Evolutionary conservation across 805 yeast genomes (phyloP), one percentile per base, ranked within the genome.

Genomic region (Ogataea haglerorum): DNA sequence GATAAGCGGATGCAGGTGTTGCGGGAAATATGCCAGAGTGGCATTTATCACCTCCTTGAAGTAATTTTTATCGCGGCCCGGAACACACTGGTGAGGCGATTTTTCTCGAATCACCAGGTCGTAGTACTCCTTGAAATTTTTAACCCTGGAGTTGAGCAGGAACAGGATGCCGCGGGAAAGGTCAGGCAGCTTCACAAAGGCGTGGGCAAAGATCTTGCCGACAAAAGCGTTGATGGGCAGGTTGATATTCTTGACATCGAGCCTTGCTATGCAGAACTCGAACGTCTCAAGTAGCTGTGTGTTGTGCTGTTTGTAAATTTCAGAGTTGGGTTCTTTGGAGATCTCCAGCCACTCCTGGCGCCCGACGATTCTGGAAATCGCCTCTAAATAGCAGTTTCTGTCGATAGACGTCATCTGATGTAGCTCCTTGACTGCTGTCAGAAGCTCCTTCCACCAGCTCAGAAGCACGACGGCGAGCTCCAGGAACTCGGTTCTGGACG

Each of bases 151-250:
- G 51, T 76, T 78, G 30, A 81, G 60, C 15, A 80, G 54, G 47
- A 81, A 81, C 32, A 79, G 54, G 27, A 81, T 56, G 1, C 82
- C 81, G 36, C 69, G 69, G 13, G 83, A 75, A 4, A 82, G 72
- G 19, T 73, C 68, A 0, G 80, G 78, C 3, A 81, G 60, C 45
- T 69, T 63, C 56, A 75, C 73, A 47, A 72, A 84, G 3, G 78
- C 65, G 53, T 78, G 76, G 1, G 89, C 89, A 56, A 84, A 73
- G 3, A 80, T 72, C 52, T 84, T 83, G 5, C 91, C 91, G 10
- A 78, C 65, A 49, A 83, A 82, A 3, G 88, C 87, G 16, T 78
- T 68, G 15, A 75, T 60, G 5, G 82, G 68, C n/a, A 78, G 58
- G 0, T 85, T 69, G 9, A 80, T 64, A 17, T 67, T 67, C 47